phyloP scores from a whole-genome alignment of 345 rosid species.

The Mercurialis annua region DNA sequence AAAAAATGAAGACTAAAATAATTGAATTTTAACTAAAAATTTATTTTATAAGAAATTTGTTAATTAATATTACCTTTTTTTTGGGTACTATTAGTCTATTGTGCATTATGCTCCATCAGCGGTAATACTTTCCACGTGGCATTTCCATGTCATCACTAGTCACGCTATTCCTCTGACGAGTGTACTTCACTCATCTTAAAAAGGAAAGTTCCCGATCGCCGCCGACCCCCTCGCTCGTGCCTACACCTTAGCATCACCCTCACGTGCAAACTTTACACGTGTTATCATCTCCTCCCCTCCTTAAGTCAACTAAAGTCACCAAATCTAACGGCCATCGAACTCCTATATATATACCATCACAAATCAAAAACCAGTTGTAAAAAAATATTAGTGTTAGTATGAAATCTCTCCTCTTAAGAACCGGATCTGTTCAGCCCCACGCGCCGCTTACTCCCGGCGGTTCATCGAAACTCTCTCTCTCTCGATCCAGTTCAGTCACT shows the following conservation, averaged over 20 bases:
- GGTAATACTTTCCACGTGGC: slow-evolving; percentile 32
- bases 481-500: slow-evolving; percentile 36
- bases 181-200: not conserved
- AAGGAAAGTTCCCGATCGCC: slow-evolving; percentile 6
- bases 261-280: slow-evolving; percentile 39
- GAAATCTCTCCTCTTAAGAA: slow-evolving; percentile 51
- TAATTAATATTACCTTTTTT: too few relatives aligned
- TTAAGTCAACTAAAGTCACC: slow-evolving; percentile 31
- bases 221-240: slow-evolving; percentile 36
- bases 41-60: too few relatives aligned
- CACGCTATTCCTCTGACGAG: slow-evolving; percentile 39
- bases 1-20: not conserved
- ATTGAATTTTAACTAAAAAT: too few relatives aligned
- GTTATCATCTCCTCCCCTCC: slow-evolving; percentile 31
- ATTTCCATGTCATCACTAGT: not conserved
- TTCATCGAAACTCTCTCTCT: slow-evolving; percentile 34
- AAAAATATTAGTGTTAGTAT: too few relatives aligned
- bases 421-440: slow-evolving; percentile 50
- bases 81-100: too few relatives aligned
- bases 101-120: not conserved
- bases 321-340: slow-evolving; percentile 39
- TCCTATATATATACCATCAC: slow-evolving; percentile 5
- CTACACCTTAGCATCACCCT: slow-evolving; percentile 23
- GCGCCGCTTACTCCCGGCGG: slow-evolving; percentile 25
- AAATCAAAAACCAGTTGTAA: not conserved